Base-by-base conservation (phyloP, 352 stramenopile species). In the Pythium coloratum region DNA sequence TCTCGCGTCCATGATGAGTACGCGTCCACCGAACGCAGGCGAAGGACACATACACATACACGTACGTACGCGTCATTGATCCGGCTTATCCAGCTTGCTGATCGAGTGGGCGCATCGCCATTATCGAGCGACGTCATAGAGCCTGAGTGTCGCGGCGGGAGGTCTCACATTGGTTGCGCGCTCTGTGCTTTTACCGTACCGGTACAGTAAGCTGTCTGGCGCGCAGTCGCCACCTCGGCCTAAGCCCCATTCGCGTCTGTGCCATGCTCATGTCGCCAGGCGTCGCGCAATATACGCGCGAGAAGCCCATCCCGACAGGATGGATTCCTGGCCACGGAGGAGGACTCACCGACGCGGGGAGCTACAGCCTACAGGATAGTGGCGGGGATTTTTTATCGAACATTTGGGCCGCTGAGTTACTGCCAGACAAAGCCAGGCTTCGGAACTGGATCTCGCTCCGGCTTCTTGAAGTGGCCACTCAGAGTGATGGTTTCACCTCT, bases 401-500 rank as follows among this genome's bases (percentile, higher is more conserved):
- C 46, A 53, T 30, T 53, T 53, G 18, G 14, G 20, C 20, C 46
- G 46, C 46, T 53, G 46, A 53, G 46, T 53, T 53, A 59, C 47
- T 46, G n/a, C 47, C n/a, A n/a, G 53, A 38, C 62, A 67, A 32
- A 57, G 62, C 46, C 53, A 53, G 62, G 12, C 16, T 32, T 1
- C 28, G 13, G 42, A 67, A 67, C 62, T 53, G 62, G 26, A 61
- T 62, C 53, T 67, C 33, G 51, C 62, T 62, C 62, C 62, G 62
- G 62, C 62, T 67, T 32, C 26, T 67, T 67, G 62, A 62, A 62
- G 62, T 62, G 51, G 18, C 36, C 26, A 14, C 6, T 0, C 6
- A 12, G 51, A 65, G 47, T 65, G 59, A 55, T 59, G 20, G 49
- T 53, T 14, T 13, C 14, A 59, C 54, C 42, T 26, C 42, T 20